Evolutionary conservation across 805 yeast species (phyloP), one percentile per base, ranked within the genome.

Genomic region (Sugiyamaella americana): DNA sequence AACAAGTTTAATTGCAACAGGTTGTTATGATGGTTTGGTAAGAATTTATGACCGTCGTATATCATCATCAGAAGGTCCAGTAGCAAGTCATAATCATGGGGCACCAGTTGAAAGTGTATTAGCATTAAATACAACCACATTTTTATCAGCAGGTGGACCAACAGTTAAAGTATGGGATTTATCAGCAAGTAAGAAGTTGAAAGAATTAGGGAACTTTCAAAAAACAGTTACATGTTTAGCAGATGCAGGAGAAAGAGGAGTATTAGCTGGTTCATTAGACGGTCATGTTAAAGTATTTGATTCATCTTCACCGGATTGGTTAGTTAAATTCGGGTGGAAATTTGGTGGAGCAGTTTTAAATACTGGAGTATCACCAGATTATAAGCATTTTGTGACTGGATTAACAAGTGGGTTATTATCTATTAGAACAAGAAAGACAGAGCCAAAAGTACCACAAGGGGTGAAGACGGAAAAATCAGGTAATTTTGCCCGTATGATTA

Each of bases 271-370:
- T 16, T 88, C 97, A 0, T 71, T 93, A 48, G 98, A 93, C 67
- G 98, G 98, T 18, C 98, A 93, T 65, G 96, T 93, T 50, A 93
- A 93, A 66, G 89, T 89, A 39, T 87, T 91, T 63, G 97, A 89
- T 64, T 78, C 86, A 34, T 67, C 76, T 22, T 75, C 82, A 11
- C 58, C 65, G 22, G 45, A 47, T 17, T 89, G 91, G 87, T 84
- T 83, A 51, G 96, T 91, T 51, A 86, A 84, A 63, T 91, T 88
- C 62, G 97, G 97, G 41, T 91, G 98, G 97, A 91, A 89, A 66
- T 91, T 85, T 61, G 96, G 96, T 30, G 87, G 91, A 20, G 95
- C 95, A 35, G 96, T 93, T 0, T 71, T 93, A 56, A 74, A 87
- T 57, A 81, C 95, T 62, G 98, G 89, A 11, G 83, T 87, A 8